phyloP scores from a whole-genome alignment of 768 basidiomycete genomes.

The Astraeus odoratus region DNA sequence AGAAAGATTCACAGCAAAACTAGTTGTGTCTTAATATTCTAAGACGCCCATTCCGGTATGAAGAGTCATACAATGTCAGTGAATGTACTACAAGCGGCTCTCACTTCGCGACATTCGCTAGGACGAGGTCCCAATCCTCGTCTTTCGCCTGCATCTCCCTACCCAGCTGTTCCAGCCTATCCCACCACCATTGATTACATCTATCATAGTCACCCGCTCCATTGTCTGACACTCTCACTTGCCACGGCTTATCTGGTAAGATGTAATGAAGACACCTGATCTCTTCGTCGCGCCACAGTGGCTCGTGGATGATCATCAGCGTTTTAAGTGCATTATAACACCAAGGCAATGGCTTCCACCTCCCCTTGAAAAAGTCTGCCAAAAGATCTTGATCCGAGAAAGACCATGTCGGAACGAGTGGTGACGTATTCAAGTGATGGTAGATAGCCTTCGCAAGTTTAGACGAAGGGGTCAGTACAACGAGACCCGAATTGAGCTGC shows the following conservation, averaged over 20 bases:
- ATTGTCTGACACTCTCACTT: constrained; percentile 37
- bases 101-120: constrained; percentile 38
- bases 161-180: constrained; percentile 40
- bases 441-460: constrained; percentile 46
- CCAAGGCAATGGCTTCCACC: constrained; percentile 76
- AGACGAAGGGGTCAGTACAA: constrained; percentile 74
- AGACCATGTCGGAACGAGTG: constrained; percentile 45
- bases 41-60: too few relatives aligned
- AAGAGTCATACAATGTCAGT: too few relatives aligned
- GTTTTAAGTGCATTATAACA: constrained; percentile 92
- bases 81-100: background rate
- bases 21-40: too few relatives aligned
- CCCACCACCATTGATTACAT: constrained; percentile 78
- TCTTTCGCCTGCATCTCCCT: constrained; percentile 34
- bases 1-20: too few relatives aligned
- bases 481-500: constrained; percentile 87
- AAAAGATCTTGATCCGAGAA: constrained; percentile 96
- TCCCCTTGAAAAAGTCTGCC: constrained; percentile 68
- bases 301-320: constrained; percentile 60
- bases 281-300: constrained; percentile 80
- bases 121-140: constrained; percentile 44
- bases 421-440: constrained; percentile 37
- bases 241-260: constrained; percentile 83
- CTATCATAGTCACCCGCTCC: constrained; percentile 44
- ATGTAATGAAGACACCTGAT: constrained; percentile 87